These are phyloP conservation scores for Wilcoxina mikolae DNA, from an alignment of 495 filamentous ascomycete genomes.

Conservation along the genomic window DNA sequence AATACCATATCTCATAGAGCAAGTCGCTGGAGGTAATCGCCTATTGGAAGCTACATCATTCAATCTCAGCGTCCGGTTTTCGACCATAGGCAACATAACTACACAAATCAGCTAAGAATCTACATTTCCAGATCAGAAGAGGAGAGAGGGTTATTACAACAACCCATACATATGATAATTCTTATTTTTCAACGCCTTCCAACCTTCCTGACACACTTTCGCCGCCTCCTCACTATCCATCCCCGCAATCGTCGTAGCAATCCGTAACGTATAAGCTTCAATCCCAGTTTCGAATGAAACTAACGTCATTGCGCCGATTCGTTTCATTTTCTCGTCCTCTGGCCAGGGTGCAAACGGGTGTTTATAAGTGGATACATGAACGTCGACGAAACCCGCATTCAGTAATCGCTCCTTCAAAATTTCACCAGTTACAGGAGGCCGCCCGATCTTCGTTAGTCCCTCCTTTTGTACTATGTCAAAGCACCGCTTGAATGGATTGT, in stretches of 20 bases:
- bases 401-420: constrained; percentile 17
- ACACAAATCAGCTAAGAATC: neutral
- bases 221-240: constrained; percentile 27
- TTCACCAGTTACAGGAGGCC: constrained; percentile 12
- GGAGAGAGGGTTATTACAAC: neutral
- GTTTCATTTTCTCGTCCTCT: constrained; percentile 45
- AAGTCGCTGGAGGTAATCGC: too few species aligned
- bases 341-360: constrained; percentile 55
- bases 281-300: constrained; percentile 44
- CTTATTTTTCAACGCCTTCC: neutral
- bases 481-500: neutral
- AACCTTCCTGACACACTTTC: neutral
- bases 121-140: constrained; percentile 1
- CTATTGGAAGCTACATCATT: too few species aligned
- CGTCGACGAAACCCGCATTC: constrained; percentile 27
- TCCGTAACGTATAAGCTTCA: constrained; percentile 38
- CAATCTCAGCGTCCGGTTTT: too few species aligned
- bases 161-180: neutral
- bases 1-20: too few species aligned
- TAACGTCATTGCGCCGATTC: constrained; percentile 46
- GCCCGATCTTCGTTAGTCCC: constrained; percentile 9
- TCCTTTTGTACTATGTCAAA: neutral
- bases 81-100: neutral
- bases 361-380: constrained; percentile 39
- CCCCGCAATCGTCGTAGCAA: constrained; percentile 35